A percentile compares a stretch with the other conserved stretches of the same genome.
Conservation (phyloP, 2,329 filamentous ascomycete species). For the Hypoxylon sp. region DNA sequence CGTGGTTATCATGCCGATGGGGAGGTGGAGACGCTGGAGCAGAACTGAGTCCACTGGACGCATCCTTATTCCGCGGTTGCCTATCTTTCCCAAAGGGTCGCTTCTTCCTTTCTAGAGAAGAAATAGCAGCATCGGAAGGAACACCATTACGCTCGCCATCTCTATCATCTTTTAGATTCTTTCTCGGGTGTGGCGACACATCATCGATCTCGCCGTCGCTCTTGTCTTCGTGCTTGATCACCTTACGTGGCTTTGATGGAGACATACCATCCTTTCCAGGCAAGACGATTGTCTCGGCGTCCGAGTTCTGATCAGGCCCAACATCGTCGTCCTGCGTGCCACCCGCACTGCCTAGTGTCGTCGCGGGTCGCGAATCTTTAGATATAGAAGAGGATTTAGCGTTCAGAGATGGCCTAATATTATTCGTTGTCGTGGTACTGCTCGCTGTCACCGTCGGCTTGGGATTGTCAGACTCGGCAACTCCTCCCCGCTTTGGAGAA, state of each 20-base stretch:
- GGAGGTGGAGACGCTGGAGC: conserved; percentile 70
- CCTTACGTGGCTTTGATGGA: conserved; percentile 74
- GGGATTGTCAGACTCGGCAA: conserved; percentile 54
- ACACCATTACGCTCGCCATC: conserved; percentile 50
- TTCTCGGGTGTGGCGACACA: conserved; percentile 54
- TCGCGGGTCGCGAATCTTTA: conserved; percentile 54
- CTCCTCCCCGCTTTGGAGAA: conserved; percentile 64
- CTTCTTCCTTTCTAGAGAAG: conserved; percentile 66
- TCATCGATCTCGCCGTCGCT: conserved; percentile 69
- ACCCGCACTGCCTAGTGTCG: conserved; percentile 49
- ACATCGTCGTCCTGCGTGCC: conserved; percentile 60
- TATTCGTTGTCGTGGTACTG: conserved; percentile 44
- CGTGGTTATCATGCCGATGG: conserved; percentile 53
- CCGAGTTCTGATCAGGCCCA: conserved; percentile 73
- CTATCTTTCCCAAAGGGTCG: conserved; percentile 62
- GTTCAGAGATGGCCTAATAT: conserved; percentile 42
- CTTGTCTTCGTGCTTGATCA: conserved; percentile 75
- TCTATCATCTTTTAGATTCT: conserved; percentile 57
- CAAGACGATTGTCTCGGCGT: conserved; percentile 80
- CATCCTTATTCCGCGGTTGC: conserved; percentile 63
- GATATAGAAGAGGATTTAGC: conserved; percentile 48
- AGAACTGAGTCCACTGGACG: conserved; percentile 71
- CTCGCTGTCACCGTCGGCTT: conserved; percentile 52
- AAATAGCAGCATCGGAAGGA: conserved; percentile 56
- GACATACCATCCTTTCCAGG: conserved; percentile 76